Percentiles rank a stretch among this genome's conserved stretches.
Evolutionary conservation across 108 stramenopile species (phyloP).

Genomic region (Cyclostephanos tholiformis): DNA sequence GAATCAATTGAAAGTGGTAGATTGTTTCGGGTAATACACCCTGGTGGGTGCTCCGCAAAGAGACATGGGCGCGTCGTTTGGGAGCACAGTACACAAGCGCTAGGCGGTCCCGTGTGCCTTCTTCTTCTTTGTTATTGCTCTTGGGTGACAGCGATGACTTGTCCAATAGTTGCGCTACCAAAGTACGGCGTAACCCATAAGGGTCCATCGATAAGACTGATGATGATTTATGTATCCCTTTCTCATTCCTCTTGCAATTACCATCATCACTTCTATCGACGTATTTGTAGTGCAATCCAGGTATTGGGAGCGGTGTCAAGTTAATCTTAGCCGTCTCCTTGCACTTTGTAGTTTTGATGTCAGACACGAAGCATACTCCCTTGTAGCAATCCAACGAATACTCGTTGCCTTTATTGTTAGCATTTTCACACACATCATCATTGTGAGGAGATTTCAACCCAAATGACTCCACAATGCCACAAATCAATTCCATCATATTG

Average conservation of each 20-base stretch:
- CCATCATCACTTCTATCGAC: slow-evolving; percentile 21
- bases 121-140: background rate
- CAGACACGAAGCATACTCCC: slow-evolving; percentile 39
- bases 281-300: slow-evolving; percentile 47
- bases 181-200: slow-evolving; percentile 28
- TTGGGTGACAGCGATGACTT: background rate
- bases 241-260: background rate
- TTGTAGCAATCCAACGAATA: slow-evolving; percentile 30
- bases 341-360: slow-evolving; percentile 27
- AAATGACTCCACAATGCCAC: slow-evolving; percentile 23
- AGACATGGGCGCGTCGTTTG: slow-evolving; percentile 40
- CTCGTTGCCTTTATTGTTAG: background rate
- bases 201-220: slow-evolving; percentile 40
- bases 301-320: slow-evolving; percentile 46
- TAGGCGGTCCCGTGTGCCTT: slow-evolving; percentile 29
- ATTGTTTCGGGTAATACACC: slow-evolving; percentile 44
- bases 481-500: slow-evolving; percentile 31
- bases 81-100: slow-evolving; percentile 46
- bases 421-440: slow-evolving; percentile 12
- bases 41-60: slow-evolving; percentile 29
- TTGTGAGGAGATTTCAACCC: slow-evolving; percentile 12
- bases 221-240: slow-evolving; percentile 17
- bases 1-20: slow-evolving; percentile 47
- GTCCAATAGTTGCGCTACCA: slow-evolving; percentile 40
- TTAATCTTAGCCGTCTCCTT: slow-evolving; percentile 11